A percentile compares a stretch with the other conserved stretches of the same genome.
Conservation (phyloP, 2,329 filamentous ascomycete species). For the Xylaria sp. region DNA sequence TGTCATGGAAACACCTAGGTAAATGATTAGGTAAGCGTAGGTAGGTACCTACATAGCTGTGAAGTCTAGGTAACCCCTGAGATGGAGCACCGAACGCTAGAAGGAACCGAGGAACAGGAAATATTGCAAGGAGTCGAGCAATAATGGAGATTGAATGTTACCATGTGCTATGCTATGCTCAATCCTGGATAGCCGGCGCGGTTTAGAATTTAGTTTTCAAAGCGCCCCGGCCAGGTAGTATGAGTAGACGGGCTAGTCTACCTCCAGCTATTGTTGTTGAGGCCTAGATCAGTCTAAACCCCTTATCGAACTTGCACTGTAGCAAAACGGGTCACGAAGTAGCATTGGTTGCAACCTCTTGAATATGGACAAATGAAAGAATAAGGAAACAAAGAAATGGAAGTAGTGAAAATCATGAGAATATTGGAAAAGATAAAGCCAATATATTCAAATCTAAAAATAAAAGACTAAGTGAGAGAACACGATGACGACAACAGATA, state of each 20-base stretch:
- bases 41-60: too few species aligned
- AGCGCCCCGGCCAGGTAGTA: too few species aligned
- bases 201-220: not conserved
- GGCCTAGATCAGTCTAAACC: conserved; percentile 9
- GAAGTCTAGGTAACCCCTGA: too few species aligned
- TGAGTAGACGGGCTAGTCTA: too few species aligned
- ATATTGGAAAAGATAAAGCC: not conserved
- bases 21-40: not conserved
- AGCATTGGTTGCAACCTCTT: not conserved
- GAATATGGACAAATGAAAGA: not conserved
- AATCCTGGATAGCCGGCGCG: not conserved
- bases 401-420: not conserved
- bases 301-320: not conserved
- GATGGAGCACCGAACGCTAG: too few species aligned
- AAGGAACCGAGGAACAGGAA: too few species aligned
- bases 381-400: not conserved
- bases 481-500: not conserved
- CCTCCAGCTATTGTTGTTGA: too few species aligned
- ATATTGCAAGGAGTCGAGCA: not conserved
- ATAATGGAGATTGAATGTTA: not conserved
- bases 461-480: not conserved
- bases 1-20: not conserved
- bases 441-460: not conserved
- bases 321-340: not conserved
- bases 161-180: not conserved